Evolutionary conservation across 139 green algal genomes (phyloP).

Genomic region (Volvox africanus): DNA sequence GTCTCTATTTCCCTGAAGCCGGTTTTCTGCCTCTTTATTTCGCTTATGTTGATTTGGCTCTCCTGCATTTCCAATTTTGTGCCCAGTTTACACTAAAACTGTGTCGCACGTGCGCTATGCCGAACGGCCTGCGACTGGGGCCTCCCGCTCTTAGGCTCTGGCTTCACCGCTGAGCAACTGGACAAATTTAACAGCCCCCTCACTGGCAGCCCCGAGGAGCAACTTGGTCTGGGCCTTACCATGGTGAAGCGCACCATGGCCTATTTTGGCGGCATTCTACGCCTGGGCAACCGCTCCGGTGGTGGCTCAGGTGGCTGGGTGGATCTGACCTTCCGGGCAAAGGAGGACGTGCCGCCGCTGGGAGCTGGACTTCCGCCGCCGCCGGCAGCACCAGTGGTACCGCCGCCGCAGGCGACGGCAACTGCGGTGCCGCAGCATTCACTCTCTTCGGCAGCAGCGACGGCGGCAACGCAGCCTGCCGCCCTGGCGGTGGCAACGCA

Average conservation of each 20-base stretch:
- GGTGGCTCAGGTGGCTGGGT: background rate
- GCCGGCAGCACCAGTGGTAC: background rate
- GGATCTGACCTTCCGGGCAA: conserved; percentile 25
- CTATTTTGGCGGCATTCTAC: conserved; percentile 21
- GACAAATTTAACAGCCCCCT: conserved; percentile 54
- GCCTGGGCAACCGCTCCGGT: background rate
- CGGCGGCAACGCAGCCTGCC: background rate
- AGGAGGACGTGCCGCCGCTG: conserved; percentile 37
- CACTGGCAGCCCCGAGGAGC: conserved; percentile 27
- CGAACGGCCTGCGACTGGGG: too few relatives aligned
- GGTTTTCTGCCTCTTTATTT: too few relatives aligned
- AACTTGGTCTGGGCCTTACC: conserved; percentile 46
- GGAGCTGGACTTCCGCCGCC: background rate
- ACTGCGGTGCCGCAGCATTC: background rate
- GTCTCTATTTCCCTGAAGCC: too few relatives aligned
- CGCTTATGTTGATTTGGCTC: too few relatives aligned
- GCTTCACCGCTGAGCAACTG: conserved; percentile 48
- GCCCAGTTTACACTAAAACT: too few relatives aligned
- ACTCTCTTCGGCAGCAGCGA: background rate
- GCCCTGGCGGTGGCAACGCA: too few relatives aligned
- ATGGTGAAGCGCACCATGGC: conserved; percentile 49
- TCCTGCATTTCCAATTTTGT: too few relatives aligned
- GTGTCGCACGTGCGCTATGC: too few relatives aligned
- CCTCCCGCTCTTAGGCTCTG: background rate
- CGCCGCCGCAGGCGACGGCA: too few relatives aligned